Percentiles rank a stretch among this genome's conserved stretches.
Evolutionary conservation across 768 basidiomycete species (phyloP).

Genomic region (Xerocomus brunneocitrinus): DNA sequence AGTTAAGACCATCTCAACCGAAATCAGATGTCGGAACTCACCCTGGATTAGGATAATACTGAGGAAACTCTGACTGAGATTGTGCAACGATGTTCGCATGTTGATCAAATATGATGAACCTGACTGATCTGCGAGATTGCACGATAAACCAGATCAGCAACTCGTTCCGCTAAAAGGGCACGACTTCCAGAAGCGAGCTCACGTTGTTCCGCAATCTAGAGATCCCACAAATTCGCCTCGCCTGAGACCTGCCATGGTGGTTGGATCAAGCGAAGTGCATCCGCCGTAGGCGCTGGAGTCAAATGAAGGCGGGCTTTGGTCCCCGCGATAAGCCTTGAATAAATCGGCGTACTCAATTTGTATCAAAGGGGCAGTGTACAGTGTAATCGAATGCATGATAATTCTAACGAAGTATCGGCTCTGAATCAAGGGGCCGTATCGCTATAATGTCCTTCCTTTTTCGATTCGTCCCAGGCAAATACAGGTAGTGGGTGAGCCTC

Average conservation of each 20-base stretch:
- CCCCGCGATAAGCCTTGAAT: too few species aligned
- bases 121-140: conserved; percentile 58
- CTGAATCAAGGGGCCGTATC: not conserved
- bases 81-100: conserved; percentile 84
- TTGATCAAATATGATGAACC: conserved; percentile 89
- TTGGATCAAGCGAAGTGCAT: not conserved
- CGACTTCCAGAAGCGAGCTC: conserved; percentile 26
- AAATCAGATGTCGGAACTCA: conserved; percentile 27
- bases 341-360: too few species aligned
- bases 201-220: conserved; percentile 95
- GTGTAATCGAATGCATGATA: not conserved
- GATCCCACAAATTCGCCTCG: conserved; percentile 86
- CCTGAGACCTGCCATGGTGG: conserved; percentile 38
- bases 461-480: conserved; percentile 56
- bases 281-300: not conserved
- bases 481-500: conserved; percentile 78
- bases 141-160: conserved; percentile 3
- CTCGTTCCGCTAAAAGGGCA: not conserved
- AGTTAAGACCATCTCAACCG: not conserved
- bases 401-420: too few species aligned
- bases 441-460: conserved; percentile 37
- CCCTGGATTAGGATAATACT: conserved; percentile 90
- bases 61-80: conserved; percentile 90
- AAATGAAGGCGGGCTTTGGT: too few species aligned
- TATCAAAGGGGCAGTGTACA: not conserved